phyloP scores from a whole-genome alignment of 2,329 filamentous ascomycete genomes.

The Fusarium avenaceum region DNA sequence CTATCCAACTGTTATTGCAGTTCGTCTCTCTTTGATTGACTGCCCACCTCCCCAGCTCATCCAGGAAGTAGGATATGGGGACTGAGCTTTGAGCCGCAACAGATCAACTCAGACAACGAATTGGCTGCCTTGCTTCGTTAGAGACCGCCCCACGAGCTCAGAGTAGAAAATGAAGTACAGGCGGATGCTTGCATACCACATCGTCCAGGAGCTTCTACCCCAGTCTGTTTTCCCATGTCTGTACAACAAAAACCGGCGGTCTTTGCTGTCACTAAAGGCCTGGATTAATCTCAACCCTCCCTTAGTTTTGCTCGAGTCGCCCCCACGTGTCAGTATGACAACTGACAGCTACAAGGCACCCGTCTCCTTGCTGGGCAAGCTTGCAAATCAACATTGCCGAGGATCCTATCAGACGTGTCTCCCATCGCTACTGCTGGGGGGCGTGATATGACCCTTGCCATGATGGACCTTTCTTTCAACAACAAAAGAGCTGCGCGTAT shows the following conservation, averaged over 20 bases:
- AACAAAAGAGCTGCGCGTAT: constrained; percentile 38
- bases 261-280: constrained; percentile 28
- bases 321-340: constrained; percentile 47
- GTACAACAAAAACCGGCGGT: constrained; percentile 42
- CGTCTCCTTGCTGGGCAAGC: constrained; percentile 22
- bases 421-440: constrained; percentile 6
- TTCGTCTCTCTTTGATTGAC: constrained; percentile 23
- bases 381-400: constrained; percentile 29
- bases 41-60: background rate
- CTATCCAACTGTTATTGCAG: constrained; percentile 10
- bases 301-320: constrained; percentile 42
- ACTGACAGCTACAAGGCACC: constrained; percentile 36
- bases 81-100: constrained; percentile 30
- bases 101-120: constrained; percentile 25
- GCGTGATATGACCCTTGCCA: constrained; percentile 13
- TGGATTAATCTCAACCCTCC: constrained; percentile 34
- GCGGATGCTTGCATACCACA: constrained; percentile 48
- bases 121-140: constrained; percentile 35
- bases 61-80: constrained; percentile 9
- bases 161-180: constrained; percentile 42
- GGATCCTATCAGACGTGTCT: constrained; percentile 20
- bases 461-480: constrained; percentile 16
- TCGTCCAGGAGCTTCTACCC: constrained; percentile 43
- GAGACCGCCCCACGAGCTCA: constrained; percentile 41
- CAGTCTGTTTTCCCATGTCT: constrained; percentile 41